These are phyloP conservation scores for Eruca vesicaria DNA, from an alignment of 441 rosid species.

Conservation along the genomic window DNA sequence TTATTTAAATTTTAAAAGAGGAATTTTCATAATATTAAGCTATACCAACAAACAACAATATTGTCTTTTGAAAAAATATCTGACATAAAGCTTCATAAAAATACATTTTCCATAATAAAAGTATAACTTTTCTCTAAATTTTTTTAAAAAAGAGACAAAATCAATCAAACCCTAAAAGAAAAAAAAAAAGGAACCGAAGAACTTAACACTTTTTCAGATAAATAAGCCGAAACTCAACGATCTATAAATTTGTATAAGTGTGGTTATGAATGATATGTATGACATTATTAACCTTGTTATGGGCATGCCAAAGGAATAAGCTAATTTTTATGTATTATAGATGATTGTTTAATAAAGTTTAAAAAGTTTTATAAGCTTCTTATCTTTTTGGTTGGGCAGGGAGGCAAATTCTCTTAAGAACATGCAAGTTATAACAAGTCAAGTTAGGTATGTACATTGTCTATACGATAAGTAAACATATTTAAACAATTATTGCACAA, in stretches of 20 bases:
- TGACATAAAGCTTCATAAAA: too few relatives aligned
- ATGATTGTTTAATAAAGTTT: constrained; percentile 20
- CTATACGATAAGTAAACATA: constrained; percentile 10
- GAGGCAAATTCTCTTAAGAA: constrained; percentile 13
- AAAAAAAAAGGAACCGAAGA: background rate
- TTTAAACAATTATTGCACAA: constrained; percentile 39
- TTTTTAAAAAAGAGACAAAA: too few relatives aligned
- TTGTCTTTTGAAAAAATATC: too few relatives aligned
- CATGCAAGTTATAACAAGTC: constrained; percentile 12
- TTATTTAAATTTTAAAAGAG: too few relatives aligned
- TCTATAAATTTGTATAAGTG: background rate
- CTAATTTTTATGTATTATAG: constrained; percentile 39
- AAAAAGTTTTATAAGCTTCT: constrained; percentile 14
- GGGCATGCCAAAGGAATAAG: constrained; percentile 37
- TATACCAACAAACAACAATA: too few relatives aligned
- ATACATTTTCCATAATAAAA: too few relatives aligned
- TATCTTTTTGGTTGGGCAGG: constrained; percentile 28
- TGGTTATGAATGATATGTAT: background rate
- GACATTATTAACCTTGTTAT: constrained; percentile 39
- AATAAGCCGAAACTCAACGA: background rate
- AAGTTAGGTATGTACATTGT: constrained; percentile 26
- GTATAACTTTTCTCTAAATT: too few relatives aligned
- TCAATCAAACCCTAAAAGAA: too few relatives aligned
- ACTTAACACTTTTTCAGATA: background rate
- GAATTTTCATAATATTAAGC: too few relatives aligned